Base-by-base conservation (phyloP, 1,284 basidiomycete species). In the Pterulicium gracile region DNA sequence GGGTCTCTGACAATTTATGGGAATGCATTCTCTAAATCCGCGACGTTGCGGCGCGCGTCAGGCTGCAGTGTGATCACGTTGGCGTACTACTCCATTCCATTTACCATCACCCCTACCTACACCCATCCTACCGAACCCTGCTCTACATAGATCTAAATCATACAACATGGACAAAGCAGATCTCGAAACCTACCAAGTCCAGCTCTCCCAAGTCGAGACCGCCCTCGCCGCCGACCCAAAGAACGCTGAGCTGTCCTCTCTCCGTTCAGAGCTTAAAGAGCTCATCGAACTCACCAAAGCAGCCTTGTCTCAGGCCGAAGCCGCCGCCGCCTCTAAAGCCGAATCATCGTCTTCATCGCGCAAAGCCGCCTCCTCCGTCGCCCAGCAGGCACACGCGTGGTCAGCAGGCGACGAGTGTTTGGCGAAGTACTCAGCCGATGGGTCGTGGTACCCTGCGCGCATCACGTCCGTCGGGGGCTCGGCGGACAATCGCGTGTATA, bases 331-430 rank as follows among this genome's bases (percentile, higher is more conserved):
- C 7, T 77, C 79, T 12, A 80, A 79, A 55, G 63, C 70, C 20
- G 78, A 77, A 45, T 64, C 64, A 24, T 69, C 73, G 41, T 78
- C 77, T 44, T 64, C 64, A 24, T 69, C 73, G 41, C 75, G 78
- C 51, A 83, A 81, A 59, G 52, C 67, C 17, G 52, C 66, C n/a
- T 57, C 67, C 4, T n/a, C n/a, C n/a, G n/a, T n/a, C n/a, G 62
- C 72, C 13, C 67, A 70, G 2, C 70, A 75, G 15, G 61, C 65
- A n/a, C 74, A 75, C 44, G 61, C 67, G 7, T 85, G 75, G 77
- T 67, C 71, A 10, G 85, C 91, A n/a, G 94, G 95, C 4, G 91
- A 95, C 61, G 90, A 97, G 52, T 90, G 89, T 59, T 72, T 92
- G 48, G 92, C 94, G 10, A 91, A 90, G 64, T 98, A 95, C 67